Percentiles rank a stretch among this genome's conserved stretches.
Evolutionary conservation across 306 rosid species (phyloP).

Genomic region (Acacia acuminata): DNA sequence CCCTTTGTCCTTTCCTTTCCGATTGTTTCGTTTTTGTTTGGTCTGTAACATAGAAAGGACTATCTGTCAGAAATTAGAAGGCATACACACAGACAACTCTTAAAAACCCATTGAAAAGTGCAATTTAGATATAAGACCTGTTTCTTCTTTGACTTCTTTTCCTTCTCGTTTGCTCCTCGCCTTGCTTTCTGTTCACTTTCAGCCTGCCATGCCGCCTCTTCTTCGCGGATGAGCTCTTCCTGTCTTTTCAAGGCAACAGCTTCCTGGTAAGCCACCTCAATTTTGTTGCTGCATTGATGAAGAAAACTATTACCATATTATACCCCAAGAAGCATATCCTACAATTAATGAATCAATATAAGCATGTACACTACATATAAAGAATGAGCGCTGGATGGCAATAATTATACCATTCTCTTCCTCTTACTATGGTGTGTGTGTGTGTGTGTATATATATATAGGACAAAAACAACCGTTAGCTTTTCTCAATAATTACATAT

Average conservation of each 20-base stretch:
- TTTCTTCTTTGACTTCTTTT: conserved; percentile 89
- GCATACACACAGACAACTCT: conserved; percentile 15
- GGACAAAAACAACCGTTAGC: not conserved
- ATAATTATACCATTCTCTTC: not conserved
- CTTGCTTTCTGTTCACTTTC: conserved; percentile 87
- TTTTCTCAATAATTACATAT: conserved; percentile 17
- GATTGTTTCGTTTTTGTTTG: conserved; percentile 86
- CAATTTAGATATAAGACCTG: conserved; percentile 54
- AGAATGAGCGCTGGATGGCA: not conserved
- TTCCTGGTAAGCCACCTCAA: conserved; percentile 98
- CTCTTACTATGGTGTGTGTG: not conserved
- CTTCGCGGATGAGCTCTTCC: conserved; percentile 99
- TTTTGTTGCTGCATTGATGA: conserved; percentile 75
- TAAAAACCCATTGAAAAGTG: conserved; percentile 10
- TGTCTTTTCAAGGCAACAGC: conserved; percentile 98
- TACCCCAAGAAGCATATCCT: conserved; percentile 17
- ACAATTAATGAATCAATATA: not conserved
- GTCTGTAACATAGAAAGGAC: conserved; percentile 52
- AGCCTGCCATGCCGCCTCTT: conserved; percentile 97
- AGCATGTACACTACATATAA: not conserved
- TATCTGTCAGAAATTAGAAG: conserved; percentile 25
- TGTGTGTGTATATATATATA: no score
- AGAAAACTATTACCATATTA: conserved; percentile 30
- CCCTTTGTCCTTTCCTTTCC: conserved; percentile 83
- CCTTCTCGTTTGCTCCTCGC: conserved; percentile 78